Percentiles rank a stretch among this genome's conserved stretches.
Conservation (phyloP, 306 rosid genomes). For the Adenanthera pavonina region DNA sequence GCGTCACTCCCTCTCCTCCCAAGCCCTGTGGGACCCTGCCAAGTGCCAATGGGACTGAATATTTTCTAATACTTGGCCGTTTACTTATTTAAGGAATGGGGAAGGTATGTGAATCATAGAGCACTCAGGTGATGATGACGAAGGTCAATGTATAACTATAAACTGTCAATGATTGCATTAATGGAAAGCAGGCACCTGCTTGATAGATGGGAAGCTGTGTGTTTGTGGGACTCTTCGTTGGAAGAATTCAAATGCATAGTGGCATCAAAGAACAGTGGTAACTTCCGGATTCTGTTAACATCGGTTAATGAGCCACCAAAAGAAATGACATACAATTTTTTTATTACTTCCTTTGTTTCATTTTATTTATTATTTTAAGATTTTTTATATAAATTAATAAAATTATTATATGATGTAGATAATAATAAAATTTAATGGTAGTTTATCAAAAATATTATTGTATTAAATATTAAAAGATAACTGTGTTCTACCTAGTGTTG, state of each 20-base stretch:
- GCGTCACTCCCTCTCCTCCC: neutral
- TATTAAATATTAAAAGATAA: no score
- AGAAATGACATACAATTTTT: neutral
- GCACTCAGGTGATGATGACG: neutral
- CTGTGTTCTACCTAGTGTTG: no score
- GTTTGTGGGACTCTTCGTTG: neutral
- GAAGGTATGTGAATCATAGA: neutral
- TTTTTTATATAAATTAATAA: no score
- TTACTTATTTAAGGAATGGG: neutral
- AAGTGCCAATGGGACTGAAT: neutral
- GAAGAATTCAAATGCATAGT: neutral
- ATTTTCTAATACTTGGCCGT: neutral
- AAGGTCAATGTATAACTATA: neutral
- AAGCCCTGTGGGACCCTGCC: slow-evolving; percentile 25
- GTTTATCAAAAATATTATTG: no score
- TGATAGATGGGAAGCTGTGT: slow-evolving; percentile 11
- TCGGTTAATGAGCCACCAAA: neutral
- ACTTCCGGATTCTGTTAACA: neutral
- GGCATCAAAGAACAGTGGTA: neutral
- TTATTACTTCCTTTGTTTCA: neutral
- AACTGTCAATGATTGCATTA: slow-evolving; percentile 22
- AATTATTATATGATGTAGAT: no score
- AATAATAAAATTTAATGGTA: no score
- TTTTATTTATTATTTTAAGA: neutral
- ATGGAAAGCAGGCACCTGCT: neutral